These are phyloP conservation scores for Fonsecaea nubica DNA, from an alignment of 2,329 filamentous ascomycete species.

Conservation along the genomic window DNA sequence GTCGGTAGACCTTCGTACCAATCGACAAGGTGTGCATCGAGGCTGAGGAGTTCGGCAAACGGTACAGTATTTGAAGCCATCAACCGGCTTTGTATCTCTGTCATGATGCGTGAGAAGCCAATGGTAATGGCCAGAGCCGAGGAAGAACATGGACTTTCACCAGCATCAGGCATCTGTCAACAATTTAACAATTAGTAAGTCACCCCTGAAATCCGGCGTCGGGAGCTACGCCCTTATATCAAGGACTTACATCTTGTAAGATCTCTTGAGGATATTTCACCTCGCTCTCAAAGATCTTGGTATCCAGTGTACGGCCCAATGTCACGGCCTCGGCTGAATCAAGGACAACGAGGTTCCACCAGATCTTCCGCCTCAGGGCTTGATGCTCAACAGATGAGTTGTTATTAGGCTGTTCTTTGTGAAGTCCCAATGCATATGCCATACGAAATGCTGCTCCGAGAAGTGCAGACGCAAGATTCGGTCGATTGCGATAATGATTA, in stretches of 20 bases:
- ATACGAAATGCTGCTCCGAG: conserved; percentile 39
- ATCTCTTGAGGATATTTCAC: conserved; percentile 18
- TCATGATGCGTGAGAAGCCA: conserved; percentile 28
- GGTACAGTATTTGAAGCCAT: conserved; percentile 16
- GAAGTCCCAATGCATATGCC: conserved; percentile 37
- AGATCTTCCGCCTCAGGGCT: conserved; percentile 38
- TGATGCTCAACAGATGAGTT: conserved; percentile 34
- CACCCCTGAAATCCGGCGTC: neutral
- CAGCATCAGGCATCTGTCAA: neutral
- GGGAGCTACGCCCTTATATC: neutral
- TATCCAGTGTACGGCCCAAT: conserved; percentile 21
- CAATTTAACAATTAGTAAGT: neutral
- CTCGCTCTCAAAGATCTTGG: conserved; percentile 22
- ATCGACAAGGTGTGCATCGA: conserved; percentile 28
- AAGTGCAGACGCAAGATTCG: conserved; percentile 39
- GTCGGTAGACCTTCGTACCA: conserved; percentile 24
- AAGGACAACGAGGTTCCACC: conserved; percentile 30
- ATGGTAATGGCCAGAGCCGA: conserved; percentile 21
- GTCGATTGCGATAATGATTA: conserved; percentile 38
- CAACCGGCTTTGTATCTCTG: conserved; percentile 19
- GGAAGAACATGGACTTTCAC: conserved; percentile 5
- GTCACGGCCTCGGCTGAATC: conserved; percentile 28
- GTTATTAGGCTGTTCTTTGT: conserved; percentile 26
- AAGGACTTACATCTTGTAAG: conserved; percentile 11
- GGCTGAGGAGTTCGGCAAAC: conserved; percentile 24